Evolutionary conservation across 768 basidiomycete genomes (phyloP).

Genomic region (Cantharellus cinnabarinus): DNA sequence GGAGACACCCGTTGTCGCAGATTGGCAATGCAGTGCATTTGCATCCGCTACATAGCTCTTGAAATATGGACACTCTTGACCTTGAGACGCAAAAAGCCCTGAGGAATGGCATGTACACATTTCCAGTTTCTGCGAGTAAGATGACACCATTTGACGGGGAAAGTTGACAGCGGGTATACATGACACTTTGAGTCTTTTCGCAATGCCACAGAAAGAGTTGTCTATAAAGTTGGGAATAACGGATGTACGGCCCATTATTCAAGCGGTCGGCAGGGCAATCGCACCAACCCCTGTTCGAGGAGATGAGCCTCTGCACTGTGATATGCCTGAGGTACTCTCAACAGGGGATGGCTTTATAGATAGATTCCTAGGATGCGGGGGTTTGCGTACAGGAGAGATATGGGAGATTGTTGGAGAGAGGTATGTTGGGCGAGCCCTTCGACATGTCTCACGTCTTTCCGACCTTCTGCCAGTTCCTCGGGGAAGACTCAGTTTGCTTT

Average conservation of each 20-base stretch:
- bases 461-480: conserved; percentile 39
- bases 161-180: not conserved
- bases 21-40: too few relatives aligned
- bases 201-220: not conserved
- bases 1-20: too few relatives aligned
- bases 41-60: too few relatives aligned
- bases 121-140: not conserved
- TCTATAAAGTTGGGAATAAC: not conserved
- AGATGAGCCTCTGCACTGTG: not conserved
- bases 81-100: not conserved
- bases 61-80: not conserved
- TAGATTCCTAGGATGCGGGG: conserved; percentile 42
- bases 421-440: conserved; percentile 21
- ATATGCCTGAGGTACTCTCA: not conserved
- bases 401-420: conserved; percentile 86
- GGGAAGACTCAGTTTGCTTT: conserved; percentile 89
- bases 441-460: not conserved
- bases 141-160: not conserved
- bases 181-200: not conserved
- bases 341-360: not conserved
- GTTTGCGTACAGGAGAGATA: conserved; percentile 55
- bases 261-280: not conserved
- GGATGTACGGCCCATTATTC: not conserved
- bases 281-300: not conserved
- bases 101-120: not conserved